Evolutionary conservation across 306 rosid genomes (phyloP), one percentile per base, ranked within the genome.

Genomic region (Dryas octopetala): DNA sequence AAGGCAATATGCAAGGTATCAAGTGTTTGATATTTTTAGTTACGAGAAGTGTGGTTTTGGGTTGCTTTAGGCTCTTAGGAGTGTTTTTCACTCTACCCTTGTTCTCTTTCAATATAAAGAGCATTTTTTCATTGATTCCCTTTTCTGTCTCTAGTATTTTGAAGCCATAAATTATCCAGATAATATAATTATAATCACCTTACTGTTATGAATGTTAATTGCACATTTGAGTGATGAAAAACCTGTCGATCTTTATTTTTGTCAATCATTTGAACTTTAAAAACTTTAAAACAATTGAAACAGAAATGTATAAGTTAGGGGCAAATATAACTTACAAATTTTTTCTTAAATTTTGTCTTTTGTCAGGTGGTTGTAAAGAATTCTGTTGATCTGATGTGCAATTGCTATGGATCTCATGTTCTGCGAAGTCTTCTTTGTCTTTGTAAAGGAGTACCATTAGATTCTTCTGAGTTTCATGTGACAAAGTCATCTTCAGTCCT

Each of bases 401-500:
- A 92, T 71, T 90, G 97, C 85, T 57, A 91, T 49, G 98, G 96
- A 78, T 95, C 98, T 53, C 98, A 91, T 75, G 98, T 94, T 59
- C 86, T 94, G 5, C 90, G 97, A 19, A 91, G 88, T 85, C 93
- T 94, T 83, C 91, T 94, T 6, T 90, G 89, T 62, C 85, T 94
- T 44, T 90, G 90, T 77, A 88, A 85, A 86, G 98, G 97, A 83
- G 90, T 85, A 5, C 78, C 77, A 3, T 74, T 74, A 5, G 93
- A 87, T 74, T 83, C 85, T 76, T 77, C 81, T 38, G 86, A 83
- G 43, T 85, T 79, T 73, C 83, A 78, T 48, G 64, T 67, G n/a
- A 87, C 84, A 65, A 94, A 91, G 81, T 79, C 95, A n/a, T 68
- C 89, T 52, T 76, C 79, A 6, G 84, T 68, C 40, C 80, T 87